Base-by-base conservation (phyloP, 2,329 filamentous ascomycete genomes). In the Ceratocystis alfenasii region DNA sequence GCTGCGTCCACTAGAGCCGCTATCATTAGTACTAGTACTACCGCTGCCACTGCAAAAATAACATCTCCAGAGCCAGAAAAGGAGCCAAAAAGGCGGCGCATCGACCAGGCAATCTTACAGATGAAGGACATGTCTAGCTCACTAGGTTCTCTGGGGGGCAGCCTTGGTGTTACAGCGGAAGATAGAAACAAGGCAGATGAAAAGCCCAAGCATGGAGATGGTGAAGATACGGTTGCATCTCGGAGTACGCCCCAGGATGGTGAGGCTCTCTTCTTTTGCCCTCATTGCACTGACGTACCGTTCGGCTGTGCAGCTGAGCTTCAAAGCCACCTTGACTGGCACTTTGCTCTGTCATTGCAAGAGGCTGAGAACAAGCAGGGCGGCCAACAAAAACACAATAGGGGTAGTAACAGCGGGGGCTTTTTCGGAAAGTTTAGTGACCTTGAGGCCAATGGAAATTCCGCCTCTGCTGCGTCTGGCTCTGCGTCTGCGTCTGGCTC, bases 321-420 rank as follows among this genome's bases (percentile, higher is more conserved):
- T 60, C 82, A 86, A 69, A 92, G 89, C 75, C 94, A 99, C 74
- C 80, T 87, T 65, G 94, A 99, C 74, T 97, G 92, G 87, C 94
- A 99, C 76, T 87, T 96, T 76, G 94, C 94, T 59, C 90, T 89
- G 76, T 88, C 93, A 70, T 80, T 99, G 36, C 87, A 92, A 69
- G 81, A 85, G 1, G 75, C 80, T 66, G 80, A 87, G 20, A 53
- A 62, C 30, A 28, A 57, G 17, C 36, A 64, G 48, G 44, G 57
- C 15, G 20, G 63, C 7, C 41, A 57, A 20, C 44, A 45, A 59
- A 61, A 55, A 25, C 57, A 48, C 36, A 50, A 41, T 48, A 53
- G 59, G 17, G 36, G 36, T 41, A 12, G 36, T 15, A 20, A 33
- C n/a, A 8, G 22, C n/a, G 48, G 48, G n/a, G 55, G 55, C 5